Conservation (phyloP, 106 monocot genomes). For the Phalaenopsis aphrodite region DNA sequence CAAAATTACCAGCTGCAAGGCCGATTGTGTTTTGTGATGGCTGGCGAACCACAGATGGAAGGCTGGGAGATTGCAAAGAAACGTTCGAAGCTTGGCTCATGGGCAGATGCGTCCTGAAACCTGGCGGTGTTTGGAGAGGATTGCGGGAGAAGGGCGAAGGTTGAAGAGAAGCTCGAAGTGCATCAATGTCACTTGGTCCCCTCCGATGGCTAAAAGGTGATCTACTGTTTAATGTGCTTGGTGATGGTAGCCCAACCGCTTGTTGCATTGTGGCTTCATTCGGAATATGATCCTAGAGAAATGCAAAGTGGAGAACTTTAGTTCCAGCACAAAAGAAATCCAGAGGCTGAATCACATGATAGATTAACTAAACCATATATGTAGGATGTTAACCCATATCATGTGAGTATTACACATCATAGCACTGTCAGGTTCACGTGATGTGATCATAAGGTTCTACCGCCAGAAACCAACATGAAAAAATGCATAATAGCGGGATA, state of each 20-base stretch:
- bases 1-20: constrained; percentile 4
- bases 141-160: constrained; percentile 6
- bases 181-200: not conserved
- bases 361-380: too few relatives aligned
- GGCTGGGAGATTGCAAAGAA: not conserved
- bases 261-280: constrained; percentile 11
- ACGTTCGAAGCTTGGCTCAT: not conserved
- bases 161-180: constrained; percentile 12
- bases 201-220: constrained; percentile 1
- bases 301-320: not conserved
- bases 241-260: constrained; percentile 21
- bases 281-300: not conserved
- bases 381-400: too few relatives aligned
- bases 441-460: not conserved
- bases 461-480: not conserved
- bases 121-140: not conserved
- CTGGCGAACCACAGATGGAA: not conserved
- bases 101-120: constrained; percentile 14
- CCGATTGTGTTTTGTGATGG: not conserved
- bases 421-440: too few relatives aligned
- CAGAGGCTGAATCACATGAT: not conserved
- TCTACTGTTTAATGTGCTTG: constrained; percentile 9
- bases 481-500: not conserved
- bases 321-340: not conserved
- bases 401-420: too few relatives aligned